phyloP scores from a whole-genome alignment of 163 green algal species.

The Chlamydomonas reinhardtii region DNA sequence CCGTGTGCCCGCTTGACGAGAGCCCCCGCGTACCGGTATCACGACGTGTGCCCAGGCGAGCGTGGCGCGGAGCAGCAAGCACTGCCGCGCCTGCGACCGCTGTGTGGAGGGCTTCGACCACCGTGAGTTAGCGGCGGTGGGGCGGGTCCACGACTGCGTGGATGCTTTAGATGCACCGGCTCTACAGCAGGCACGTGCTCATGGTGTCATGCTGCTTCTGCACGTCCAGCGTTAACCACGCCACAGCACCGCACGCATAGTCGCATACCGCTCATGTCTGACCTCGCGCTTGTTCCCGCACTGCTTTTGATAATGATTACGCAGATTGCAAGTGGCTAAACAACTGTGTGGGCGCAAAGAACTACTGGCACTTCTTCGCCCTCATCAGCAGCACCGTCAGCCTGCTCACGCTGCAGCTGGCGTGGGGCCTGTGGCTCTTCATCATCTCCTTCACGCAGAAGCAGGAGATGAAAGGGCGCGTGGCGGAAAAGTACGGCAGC shows the following conservation, averaged over 20 bases:
- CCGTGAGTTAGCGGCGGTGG: constrained; percentile 17
- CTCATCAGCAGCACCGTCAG: constrained; percentile 61
- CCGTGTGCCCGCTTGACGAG: too few relatives aligned
- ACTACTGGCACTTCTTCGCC: constrained; percentile 82
- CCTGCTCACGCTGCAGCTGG: constrained; percentile 63
- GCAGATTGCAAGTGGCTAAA: constrained; percentile 87
- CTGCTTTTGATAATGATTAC: too few relatives aligned
- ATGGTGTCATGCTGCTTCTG: too few relatives aligned
- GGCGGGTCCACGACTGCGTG: too few relatives aligned
- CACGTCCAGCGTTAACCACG: too few relatives aligned
- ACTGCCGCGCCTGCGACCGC: constrained; percentile 77
- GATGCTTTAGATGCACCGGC: too few relatives aligned
- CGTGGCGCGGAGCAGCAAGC: constrained; percentile 70
- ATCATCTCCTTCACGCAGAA: constrained; percentile 55
- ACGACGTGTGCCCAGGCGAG: constrained; percentile 47
- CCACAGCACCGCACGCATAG: too few relatives aligned
- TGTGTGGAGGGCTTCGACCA: constrained; percentile 84
- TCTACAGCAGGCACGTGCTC: too few relatives aligned
- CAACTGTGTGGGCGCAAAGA: constrained; percentile 82
- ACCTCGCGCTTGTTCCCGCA: too few relatives aligned
- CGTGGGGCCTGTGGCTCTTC: constrained; percentile 55
- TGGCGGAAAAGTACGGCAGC: constrained; percentile 41
- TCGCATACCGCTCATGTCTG: too few relatives aligned
- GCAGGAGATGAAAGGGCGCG: background rate
- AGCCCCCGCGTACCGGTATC: too few relatives aligned